A percentile compares a stretch with the other conserved stretches of the same genome.
Evolutionary conservation across 140 eudicot genomes (phyloP).

Genomic region (Bidens hawaiensis): DNA sequence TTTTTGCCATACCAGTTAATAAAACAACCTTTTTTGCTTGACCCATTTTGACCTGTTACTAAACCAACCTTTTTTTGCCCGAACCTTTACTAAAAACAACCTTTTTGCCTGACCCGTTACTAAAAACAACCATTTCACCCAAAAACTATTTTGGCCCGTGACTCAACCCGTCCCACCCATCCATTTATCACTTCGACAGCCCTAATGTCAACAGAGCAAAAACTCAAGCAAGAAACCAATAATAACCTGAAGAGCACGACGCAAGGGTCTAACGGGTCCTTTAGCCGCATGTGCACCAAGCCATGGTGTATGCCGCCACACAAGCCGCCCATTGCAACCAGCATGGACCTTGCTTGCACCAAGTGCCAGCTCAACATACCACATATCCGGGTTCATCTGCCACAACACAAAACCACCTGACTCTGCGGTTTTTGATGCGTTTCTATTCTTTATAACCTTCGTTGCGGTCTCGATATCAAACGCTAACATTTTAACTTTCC

Average conservation of each 20-base stretch:
- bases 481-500: conserved; percentile 86
- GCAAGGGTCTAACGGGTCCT: conserved; percentile 96
- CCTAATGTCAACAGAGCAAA: not conserved
- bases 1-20: not conserved
- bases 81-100: not conserved
- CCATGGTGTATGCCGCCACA: conserved; percentile 98
- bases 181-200: not conserved
- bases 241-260: conserved; percentile 97
- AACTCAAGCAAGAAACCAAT: not conserved
- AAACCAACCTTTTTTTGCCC: too few species aligned
- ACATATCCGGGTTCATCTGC: conserved; percentile 99
- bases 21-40: not conserved
- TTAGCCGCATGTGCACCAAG: conserved; percentile 95
- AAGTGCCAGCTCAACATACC: conserved; percentile 96
- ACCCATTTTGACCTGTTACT: not conserved
- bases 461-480: conserved; percentile 87
- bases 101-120: not conserved
- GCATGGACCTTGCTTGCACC: conserved; percentile 93
- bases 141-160: not conserved
- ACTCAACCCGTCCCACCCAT: not conserved
- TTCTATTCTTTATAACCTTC: conserved; percentile 70
- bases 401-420: conserved; percentile 92
- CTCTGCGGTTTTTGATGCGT: conserved; percentile 75
- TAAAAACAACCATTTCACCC: not conserved
- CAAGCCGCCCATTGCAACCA: conserved; percentile 89